A percentile compares a stretch with the other conserved stretches of the same genome.
Conservation (phyloP, 1,139 yeast species). For the Lodderomyces orthopsilosis region DNA sequence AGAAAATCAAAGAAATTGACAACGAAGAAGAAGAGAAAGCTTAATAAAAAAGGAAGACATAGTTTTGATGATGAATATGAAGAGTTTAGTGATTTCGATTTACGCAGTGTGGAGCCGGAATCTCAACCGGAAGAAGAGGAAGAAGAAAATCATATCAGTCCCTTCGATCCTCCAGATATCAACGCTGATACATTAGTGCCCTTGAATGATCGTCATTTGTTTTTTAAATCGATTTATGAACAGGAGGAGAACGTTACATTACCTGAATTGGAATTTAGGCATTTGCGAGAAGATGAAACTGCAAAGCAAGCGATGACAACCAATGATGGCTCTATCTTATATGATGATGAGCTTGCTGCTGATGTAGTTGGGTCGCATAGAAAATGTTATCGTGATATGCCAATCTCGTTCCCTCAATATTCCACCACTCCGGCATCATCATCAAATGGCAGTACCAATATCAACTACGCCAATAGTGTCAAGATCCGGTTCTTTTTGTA, state of each 20-base stretch:
- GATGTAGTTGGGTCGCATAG: slow-evolving; percentile 28
- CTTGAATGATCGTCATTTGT: slow-evolving; percentile 34
- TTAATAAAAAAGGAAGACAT: slow-evolving; percentile 2
- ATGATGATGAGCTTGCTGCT: slow-evolving; percentile 28
- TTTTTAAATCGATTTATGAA: slow-evolving; percentile 23
- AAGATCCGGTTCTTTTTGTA: slow-evolving; percentile 38
- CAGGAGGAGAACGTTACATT: slow-evolving; percentile 19
- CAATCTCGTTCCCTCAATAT: slow-evolving; percentile 38
- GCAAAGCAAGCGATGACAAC: slow-evolving; percentile 15
- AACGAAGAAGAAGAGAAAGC: slow-evolving; percentile 2
- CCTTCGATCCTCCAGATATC: slow-evolving; percentile 41
- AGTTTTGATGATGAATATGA: slow-evolving; percentile 7
- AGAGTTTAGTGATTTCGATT: slow-evolving; percentile 8
- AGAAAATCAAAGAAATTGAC: slow-evolving; percentile 4
- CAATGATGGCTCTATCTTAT: slow-evolving; percentile 18
- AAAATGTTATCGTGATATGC: slow-evolving; percentile 34
- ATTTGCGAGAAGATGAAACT: slow-evolving; percentile 8
- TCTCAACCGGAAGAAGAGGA: slow-evolving; percentile 15
- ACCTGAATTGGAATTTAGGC: slow-evolving; percentile 24
- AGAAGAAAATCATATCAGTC: slow-evolving; percentile 25
- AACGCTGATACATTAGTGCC: slow-evolving; percentile 33
- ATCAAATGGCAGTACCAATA: not conserved
- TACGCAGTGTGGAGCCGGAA: slow-evolving; percentile 12
- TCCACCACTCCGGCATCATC: slow-evolving; percentile 13
- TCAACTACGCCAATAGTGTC: slow-evolving; percentile 32